These are phyloP conservation scores for Terfezia boudieri DNA, from an alignment of 495 filamentous ascomycete genomes.

Conservation along the genomic window DNA sequence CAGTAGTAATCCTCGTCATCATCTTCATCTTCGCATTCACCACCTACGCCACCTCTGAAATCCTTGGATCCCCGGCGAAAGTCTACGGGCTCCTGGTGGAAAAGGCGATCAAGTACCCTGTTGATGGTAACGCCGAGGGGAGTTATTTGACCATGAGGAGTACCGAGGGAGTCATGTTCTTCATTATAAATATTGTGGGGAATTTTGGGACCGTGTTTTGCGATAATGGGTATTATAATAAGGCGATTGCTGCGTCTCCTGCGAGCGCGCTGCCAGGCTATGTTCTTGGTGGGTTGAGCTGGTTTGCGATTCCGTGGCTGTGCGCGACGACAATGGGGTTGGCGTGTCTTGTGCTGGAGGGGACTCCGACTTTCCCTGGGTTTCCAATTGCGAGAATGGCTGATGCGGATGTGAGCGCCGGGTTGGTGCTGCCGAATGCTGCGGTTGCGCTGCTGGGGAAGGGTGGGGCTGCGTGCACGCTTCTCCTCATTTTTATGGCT, in stretches of 20 bases:
- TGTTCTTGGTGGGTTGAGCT: slow-evolving; percentile 68
- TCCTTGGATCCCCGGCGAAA: slow-evolving; percentile 56
- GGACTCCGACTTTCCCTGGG: slow-evolving; percentile 46
- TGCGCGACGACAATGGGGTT: slow-evolving; percentile 84
- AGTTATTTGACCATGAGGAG: slow-evolving; percentile 82
- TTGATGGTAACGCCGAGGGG: slow-evolving; percentile 64
- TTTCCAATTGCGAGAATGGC: slow-evolving; percentile 46
- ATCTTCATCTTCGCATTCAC: slow-evolving; percentile 82
- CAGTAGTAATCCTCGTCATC: slow-evolving; percentile 66
- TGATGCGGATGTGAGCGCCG: slow-evolving; percentile 55
- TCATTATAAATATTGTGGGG: slow-evolving; percentile 82
- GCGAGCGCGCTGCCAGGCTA: slow-evolving; percentile 84
- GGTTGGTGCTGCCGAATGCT: slow-evolving; percentile 71
- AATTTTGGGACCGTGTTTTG: slow-evolving; percentile 31
- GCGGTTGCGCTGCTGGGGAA: slow-evolving; percentile 75
- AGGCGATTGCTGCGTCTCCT: slow-evolving; percentile 78
- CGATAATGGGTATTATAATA: slow-evolving; percentile 58
- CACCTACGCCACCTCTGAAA: slow-evolving; percentile 51
- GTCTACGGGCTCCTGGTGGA: slow-evolving; percentile 62
- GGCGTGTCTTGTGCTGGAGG: slow-evolving; percentile 64
- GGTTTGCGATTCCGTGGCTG: slow-evolving; percentile 95
- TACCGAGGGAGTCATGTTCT: slow-evolving; percentile 77
- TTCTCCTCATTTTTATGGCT: slow-evolving; percentile 87
- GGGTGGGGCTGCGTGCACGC: slow-evolving; percentile 62
- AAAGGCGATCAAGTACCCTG: slow-evolving; percentile 49